Evolutionary conservation across 2,329 filamentous ascomycete genomes (phyloP).

Genomic region (Xylariaceae sp.): DNA sequence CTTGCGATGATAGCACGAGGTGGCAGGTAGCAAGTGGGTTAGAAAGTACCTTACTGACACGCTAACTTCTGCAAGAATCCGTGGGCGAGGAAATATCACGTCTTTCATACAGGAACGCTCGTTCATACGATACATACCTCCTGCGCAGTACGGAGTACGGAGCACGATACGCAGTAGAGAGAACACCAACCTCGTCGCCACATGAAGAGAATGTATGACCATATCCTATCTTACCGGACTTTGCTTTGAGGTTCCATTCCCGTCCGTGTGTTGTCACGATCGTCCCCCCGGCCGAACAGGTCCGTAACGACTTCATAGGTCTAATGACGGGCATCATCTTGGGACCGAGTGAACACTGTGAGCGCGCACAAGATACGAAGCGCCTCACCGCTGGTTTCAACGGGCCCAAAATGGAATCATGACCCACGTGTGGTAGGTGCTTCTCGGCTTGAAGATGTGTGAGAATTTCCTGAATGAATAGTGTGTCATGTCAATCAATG

Average conservation of each 20-base stretch:
- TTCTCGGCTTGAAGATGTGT: conserved; percentile 17
- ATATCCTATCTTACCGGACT: not conserved
- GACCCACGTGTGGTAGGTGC: conserved; percentile 22
- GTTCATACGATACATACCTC: not conserved
- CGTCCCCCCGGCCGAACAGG: conserved; percentile 17
- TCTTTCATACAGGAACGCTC: conserved; percentile 19
- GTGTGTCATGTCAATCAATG: conserved; percentile 2
- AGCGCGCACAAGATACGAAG: conserved; percentile 14
- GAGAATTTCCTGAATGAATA: conserved; percentile 19
- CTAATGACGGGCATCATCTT: conserved; percentile 13
- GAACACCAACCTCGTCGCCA: conserved; percentile 17
- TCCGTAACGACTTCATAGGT: conserved; percentile 21
- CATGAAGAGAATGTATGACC: conserved; percentile 9
- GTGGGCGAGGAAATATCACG: conserved; percentile 18
- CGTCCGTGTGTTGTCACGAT: conserved; percentile 1
- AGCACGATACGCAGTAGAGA: not conserved
- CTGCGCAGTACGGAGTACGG: too few relatives aligned
- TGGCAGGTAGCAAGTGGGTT: conserved; percentile 20
- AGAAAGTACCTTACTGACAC: conserved; percentile 26
- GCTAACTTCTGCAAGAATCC: conserved; percentile 29
- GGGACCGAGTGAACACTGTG: conserved; percentile 4
- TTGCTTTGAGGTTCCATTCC: conserved; percentile 1
- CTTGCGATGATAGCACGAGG: conserved; percentile 23
- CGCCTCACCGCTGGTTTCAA: conserved; percentile 29
- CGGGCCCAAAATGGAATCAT: conserved; percentile 16